phyloP scores from a whole-genome alignment of 495 filamentous ascomycete genomes.

The Penicillium egyptiacum region DNA sequence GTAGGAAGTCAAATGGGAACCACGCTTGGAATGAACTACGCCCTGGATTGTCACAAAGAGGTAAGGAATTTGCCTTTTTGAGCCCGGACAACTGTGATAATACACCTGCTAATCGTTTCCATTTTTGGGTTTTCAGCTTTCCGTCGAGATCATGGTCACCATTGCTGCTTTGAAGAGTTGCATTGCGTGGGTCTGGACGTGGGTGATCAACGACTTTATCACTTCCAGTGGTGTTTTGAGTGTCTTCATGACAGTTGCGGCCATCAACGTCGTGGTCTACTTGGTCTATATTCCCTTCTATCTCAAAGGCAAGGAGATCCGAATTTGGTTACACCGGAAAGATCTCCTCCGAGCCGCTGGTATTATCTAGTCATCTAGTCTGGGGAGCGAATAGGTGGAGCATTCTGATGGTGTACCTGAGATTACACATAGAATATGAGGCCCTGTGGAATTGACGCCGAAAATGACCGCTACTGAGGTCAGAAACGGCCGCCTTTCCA shows the following conservation, averaged over 20 bases:
- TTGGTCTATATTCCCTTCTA: constrained; percentile 19
- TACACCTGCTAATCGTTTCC: constrained; percentile 1
- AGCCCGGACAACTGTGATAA: neutral
- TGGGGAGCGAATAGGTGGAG: neutral
- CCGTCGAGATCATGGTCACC: constrained; percentile 24
- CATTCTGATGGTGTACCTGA: neutral
- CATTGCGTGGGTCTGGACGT: constrained; percentile 29
- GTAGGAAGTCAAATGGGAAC: constrained; percentile 30
- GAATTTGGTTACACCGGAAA: constrained; percentile 21
- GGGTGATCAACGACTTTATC: constrained; percentile 28
- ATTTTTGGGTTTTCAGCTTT: constrained; percentile 11
- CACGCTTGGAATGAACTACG: constrained; percentile 27
- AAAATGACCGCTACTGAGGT: too few species aligned
- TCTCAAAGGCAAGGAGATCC: constrained; percentile 19
- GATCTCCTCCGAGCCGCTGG: constrained; percentile 16
- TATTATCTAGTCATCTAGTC: constrained; percentile 6
- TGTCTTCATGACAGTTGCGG: constrained; percentile 26
- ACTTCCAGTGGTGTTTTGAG: constrained; percentile 13
- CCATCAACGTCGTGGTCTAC: constrained; percentile 25
- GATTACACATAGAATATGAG: too few species aligned
- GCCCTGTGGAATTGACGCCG: too few species aligned
- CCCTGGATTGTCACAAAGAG: constrained; percentile 25
- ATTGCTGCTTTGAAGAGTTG: constrained; percentile 23
- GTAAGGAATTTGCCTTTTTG: constrained; percentile 5
- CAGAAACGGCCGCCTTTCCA: too few species aligned